Evolutionary conservation across 768 basidiomycete genomes (phyloP).

Genomic region (Butyriboletus loyo): DNA sequence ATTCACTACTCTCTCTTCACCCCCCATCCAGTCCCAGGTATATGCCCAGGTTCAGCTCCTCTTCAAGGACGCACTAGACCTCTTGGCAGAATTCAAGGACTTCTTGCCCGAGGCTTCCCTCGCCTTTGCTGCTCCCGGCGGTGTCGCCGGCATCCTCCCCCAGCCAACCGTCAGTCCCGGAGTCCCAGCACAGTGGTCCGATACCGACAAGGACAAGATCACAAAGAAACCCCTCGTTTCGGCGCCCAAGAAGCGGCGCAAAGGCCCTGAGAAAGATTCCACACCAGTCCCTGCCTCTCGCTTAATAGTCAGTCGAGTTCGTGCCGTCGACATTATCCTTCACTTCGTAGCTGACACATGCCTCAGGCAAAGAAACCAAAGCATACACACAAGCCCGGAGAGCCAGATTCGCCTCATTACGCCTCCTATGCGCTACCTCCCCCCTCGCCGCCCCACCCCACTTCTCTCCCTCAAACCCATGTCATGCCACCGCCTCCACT

Average conservation of each 20-base stretch:
- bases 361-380: conserved; percentile 61
- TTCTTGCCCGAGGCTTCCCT: conserved; percentile 69
- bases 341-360: not conserved
- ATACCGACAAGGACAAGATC: conserved; percentile 37
- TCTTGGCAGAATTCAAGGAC: conserved; percentile 77
- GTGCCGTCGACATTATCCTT: conserved; percentile 18
- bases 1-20: not conserved
- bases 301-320: conserved; percentile 45
- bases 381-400: conserved; percentile 58
- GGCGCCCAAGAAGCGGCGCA: conserved; percentile 57
- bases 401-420: conserved; percentile 48
- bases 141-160: conserved; percentile 48
- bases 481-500: conserved; percentile 29
- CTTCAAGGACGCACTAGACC: conserved; percentile 78
- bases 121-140: conserved; percentile 38
- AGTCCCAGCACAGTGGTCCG: conserved; percentile 40
- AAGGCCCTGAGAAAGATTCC: conserved; percentile 62
- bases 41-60: conserved; percentile 77
- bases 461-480: conserved; percentile 21
- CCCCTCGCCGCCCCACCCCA: conserved; percentile 31
- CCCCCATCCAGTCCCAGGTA: conserved; percentile 56
- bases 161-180: conserved; percentile 41
- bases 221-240: conserved; percentile 43
- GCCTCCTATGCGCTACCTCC: conserved; percentile 44
- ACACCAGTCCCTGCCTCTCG: conserved; percentile 58